A percentile compares a stretch with the other conserved stretches of the same genome.
Evolutionary conservation across 768 basidiomycete genomes (phyloP).

Genomic region (Tylopilus sp.): DNA sequence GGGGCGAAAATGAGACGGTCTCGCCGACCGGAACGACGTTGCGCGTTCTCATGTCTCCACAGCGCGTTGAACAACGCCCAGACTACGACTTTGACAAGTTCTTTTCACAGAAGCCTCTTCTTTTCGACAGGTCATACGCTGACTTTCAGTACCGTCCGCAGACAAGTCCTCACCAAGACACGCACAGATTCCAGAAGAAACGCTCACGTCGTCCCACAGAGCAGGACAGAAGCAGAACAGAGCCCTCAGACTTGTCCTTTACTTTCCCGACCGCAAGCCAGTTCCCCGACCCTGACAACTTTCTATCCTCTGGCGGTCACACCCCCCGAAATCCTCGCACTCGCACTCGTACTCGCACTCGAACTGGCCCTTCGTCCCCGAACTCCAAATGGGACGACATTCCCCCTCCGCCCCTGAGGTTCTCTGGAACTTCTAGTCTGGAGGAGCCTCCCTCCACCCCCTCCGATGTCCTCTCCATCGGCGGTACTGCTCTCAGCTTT

Average conservation of each 20-base stretch:
- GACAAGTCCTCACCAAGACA: slow-evolving; percentile 27
- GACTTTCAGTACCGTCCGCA: slow-evolving; percentile 26
- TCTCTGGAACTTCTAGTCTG: slow-evolving; percentile 70
- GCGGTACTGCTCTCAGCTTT: slow-evolving; percentile 40
- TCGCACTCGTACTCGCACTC: slow-evolving; percentile 52
- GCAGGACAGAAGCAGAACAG: slow-evolving; percentile 25
- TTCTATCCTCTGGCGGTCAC: slow-evolving; percentile 23
- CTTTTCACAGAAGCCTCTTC: neutral
- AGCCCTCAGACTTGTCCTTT: slow-evolving; percentile 25
- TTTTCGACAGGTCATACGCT: neutral
- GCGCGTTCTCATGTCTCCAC: neutral
- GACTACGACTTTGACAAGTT: neutral
- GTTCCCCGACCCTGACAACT: slow-evolving; percentile 25
- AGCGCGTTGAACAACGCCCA: neutral
- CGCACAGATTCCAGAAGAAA: slow-evolving; percentile 14
- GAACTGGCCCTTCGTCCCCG: slow-evolving; percentile 52
- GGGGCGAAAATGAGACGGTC: neutral
- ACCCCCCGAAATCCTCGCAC: slow-evolving; percentile 43
- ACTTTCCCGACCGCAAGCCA: slow-evolving; percentile 27
- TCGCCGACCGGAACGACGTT: no score
- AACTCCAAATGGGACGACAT: slow-evolving; percentile 42
- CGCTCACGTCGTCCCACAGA: slow-evolving; percentile 25
- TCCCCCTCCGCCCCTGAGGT: slow-evolving; percentile 50
- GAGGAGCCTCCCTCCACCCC: slow-evolving; percentile 76
- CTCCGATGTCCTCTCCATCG: slow-evolving; percentile 37